Conservation (phyloP, 352 stramenopile species). For the Pythium coloratum region DNA sequence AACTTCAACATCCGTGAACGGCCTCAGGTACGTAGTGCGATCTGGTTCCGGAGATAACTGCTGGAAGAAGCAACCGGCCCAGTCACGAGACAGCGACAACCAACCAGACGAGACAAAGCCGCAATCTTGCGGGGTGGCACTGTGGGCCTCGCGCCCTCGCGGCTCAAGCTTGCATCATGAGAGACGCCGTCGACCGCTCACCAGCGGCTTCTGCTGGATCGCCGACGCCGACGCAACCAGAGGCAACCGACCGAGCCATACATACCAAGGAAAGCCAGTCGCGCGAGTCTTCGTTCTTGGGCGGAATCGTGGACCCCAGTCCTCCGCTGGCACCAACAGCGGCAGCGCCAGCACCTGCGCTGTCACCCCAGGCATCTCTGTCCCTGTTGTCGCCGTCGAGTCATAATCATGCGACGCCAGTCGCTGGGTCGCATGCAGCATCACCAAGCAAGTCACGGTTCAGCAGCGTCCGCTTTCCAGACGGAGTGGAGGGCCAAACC, state of each 20-base stretch:
- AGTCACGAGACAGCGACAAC: background rate
- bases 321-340: background rate
- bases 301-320: background rate
- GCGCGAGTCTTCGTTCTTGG: constrained; percentile 14
- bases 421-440: background rate
- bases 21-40: background rate
- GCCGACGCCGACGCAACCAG: background rate
- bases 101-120: constrained; percentile 1
- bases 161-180: background rate
- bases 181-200: background rate
- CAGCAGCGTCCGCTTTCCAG: constrained; percentile 1
- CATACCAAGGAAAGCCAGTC: constrained; percentile 15
- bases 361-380: background rate
- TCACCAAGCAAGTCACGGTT: background rate
- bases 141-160: background rate
- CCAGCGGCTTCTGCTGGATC: background rate
- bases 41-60: background rate
- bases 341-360: background rate
- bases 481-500: background rate
- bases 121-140: background rate
- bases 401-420: background rate
- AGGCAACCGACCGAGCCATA: background rate
- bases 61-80: background rate
- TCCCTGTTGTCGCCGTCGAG: background rate
- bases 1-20: background rate